These are phyloP conservation scores for Nemophila menziesii DNA, from an alignment of 257 asterid genomes.

Conservation along the genomic window DNA sequence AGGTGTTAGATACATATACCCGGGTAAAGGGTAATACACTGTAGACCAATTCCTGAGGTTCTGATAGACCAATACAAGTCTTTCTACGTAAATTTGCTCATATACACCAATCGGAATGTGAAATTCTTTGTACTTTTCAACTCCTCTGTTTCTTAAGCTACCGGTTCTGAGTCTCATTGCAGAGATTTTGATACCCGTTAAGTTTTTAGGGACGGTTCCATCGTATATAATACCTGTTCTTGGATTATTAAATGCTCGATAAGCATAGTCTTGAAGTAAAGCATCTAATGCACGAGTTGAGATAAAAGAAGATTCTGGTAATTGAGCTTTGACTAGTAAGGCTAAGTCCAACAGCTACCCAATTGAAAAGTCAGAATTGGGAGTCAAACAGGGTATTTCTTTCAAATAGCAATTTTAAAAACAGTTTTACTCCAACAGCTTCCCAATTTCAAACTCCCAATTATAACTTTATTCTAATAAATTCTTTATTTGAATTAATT, in stretches of 20 bases:
- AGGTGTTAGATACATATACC: constrained; percentile 46
- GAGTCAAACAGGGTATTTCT: too few relatives aligned
- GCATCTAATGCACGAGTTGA: constrained; percentile 39
- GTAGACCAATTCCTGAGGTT: constrained; percentile 47
- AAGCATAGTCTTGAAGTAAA: constrained; percentile 50
- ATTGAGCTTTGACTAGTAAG: constrained; percentile 20
- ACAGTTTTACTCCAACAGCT: too few relatives aligned
- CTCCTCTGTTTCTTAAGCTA: constrained; percentile 41
- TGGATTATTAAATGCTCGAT: constrained; percentile 33
- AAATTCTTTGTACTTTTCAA: constrained; percentile 36
- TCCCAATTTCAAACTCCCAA: too few relatives aligned
- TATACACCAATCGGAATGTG: constrained; percentile 38
- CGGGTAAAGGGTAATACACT: constrained; percentile 27
- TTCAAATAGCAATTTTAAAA: too few relatives aligned
- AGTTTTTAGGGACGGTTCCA: constrained; percentile 36
- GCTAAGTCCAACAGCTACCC: too few relatives aligned
- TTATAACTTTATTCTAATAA: too few relatives aligned
- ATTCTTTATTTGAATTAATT: too few relatives aligned
- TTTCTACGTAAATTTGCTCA: constrained; percentile 37
- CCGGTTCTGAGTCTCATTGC: constrained; percentile 67
- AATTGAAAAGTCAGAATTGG: too few relatives aligned
- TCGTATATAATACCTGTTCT: constrained; percentile 47
- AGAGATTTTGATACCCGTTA: constrained; percentile 48
- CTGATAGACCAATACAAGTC: constrained; percentile 61
- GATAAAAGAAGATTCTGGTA: constrained; percentile 13